Base-by-base conservation (phyloP, 345 rosid genomes). In the Pelargonium nanum region DNA sequence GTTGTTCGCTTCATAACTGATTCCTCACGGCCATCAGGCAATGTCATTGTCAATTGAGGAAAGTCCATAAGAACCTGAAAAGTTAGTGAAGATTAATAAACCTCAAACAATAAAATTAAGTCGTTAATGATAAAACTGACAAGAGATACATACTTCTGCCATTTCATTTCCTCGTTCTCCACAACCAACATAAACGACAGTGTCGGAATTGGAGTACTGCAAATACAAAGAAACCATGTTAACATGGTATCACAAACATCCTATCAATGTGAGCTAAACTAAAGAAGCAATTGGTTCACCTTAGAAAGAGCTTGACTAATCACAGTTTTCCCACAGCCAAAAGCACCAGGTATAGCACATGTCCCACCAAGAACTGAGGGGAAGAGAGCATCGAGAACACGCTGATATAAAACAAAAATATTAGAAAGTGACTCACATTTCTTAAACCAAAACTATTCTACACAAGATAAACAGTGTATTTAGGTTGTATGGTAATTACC, bases 21-120 rank as follows among this genome's bases (percentile, higher is more conserved):
- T 78, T 94, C 99, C 80, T 94, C 99, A 63, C 99, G 99, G 56
- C 99, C 99, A 86, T 94, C 99, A 72, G 97, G 96, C 76, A 94
- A 73, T 52, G 99, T 90, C 99, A 94, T 94, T 60, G 99, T 94
- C 85, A 90, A 78, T 94, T 94, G 96, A 60, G 99, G 97, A 66
- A 94, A 94, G 78, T 94, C 99, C 99, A 94, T 94, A 70, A 94
- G 97, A 68, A 94, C 99, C 99, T 88, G 68, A 62, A 69, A 55
- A 53, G 61, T n/a, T 12, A 55, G 7, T 24, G 45, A 20, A 19
- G 45, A 19, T 60, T 23, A 61, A 59, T 64, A 68, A 59, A 24
- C 61, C 26, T 16, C 19, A 61, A 60, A 55, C 19, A 22, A 17
- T 19, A 65, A 30, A 60, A 48, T 19, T 13, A 4, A 32, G 15